A percentile compares a stretch with the other conserved stretches of the same genome.
Evolutionary conservation across 305 asterid species (phyloP).

Genomic region (Fraxinus angustifolia): DNA sequence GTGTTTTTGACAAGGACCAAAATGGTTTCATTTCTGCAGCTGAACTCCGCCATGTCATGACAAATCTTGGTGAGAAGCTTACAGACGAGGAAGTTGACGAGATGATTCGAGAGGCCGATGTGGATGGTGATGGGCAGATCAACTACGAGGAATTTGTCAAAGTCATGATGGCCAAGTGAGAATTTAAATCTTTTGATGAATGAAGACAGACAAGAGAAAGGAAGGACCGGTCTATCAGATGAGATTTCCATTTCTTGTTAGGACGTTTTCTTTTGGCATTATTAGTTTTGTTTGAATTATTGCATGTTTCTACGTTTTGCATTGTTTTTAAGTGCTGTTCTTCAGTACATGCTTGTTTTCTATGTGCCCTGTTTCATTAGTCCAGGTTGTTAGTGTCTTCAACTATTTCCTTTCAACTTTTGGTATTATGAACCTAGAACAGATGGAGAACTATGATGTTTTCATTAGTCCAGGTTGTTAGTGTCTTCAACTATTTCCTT

Average conservation of each 20-base stretch:
- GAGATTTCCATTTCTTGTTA: slow-evolving; percentile 3
- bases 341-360: slow-evolving; percentile 32
- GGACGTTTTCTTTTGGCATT: neutral
- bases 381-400: slow-evolving; percentile 17
- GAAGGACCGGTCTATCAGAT: neutral
- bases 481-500: no score
- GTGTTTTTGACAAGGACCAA: slow-evolving; percentile 37
- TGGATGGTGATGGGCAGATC: slow-evolving; percentile 40
- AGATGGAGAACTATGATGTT: slow-evolving; percentile 18
- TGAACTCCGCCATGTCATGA: slow-evolving; percentile 36
- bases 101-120: slow-evolving; percentile 40
- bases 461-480: no score
- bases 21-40: slow-evolving; percentile 35
- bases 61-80: slow-evolving; percentile 36
- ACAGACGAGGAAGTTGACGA: slow-evolving; percentile 41
- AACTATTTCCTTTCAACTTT: slow-evolving; percentile 17
- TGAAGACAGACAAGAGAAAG: neutral
- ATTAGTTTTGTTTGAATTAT: neutral
- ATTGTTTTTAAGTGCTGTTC: neutral
- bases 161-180: slow-evolving; percentile 46
- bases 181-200: neutral
- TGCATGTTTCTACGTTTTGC: neutral
- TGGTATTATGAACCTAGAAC: slow-evolving; percentile 23
- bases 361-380: slow-evolving; percentile 14
- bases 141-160: slow-evolving; percentile 40